Conservation (phyloP, 495 filamentous ascomycete species). For the Trichoderma asperelloides region DNA sequence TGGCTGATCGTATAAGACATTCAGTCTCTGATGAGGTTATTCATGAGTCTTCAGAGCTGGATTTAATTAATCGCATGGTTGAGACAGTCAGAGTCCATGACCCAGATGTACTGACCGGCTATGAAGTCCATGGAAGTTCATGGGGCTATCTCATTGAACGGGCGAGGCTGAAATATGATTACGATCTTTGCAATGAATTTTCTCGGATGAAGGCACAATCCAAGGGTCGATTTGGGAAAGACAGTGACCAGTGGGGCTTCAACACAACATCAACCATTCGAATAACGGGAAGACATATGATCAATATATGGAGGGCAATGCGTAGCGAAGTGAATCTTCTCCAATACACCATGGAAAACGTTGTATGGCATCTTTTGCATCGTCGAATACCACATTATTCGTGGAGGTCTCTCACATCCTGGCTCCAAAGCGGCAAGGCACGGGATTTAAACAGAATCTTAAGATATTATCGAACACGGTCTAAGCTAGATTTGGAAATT, state of each 20-base stretch:
- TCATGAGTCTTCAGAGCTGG: slow-evolving; percentile 70
- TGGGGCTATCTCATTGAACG: slow-evolving; percentile 96
- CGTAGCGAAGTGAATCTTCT: slow-evolving; percentile 77
- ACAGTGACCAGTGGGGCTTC: slow-evolving; percentile 85
- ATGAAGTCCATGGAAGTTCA: slow-evolving; percentile 85
- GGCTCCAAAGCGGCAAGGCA: slow-evolving; percentile 62
- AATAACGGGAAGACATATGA: slow-evolving; percentile 86
- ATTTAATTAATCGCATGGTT: slow-evolving; percentile 71
- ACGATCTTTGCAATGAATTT: slow-evolving; percentile 81
- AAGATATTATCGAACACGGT: slow-evolving; percentile 67
- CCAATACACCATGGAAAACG: slow-evolving; percentile 95
- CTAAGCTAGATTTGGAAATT: slow-evolving; percentile 81
- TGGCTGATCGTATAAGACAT: slow-evolving; percentile 37
- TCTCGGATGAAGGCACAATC: slow-evolving; percentile 79
- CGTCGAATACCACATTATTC: slow-evolving; percentile 86
- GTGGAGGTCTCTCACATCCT: slow-evolving; percentile 65
- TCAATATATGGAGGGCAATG: slow-evolving; percentile 98
- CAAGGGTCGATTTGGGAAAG: slow-evolving; percentile 72
- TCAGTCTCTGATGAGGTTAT: slow-evolving; percentile 53
- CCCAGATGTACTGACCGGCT: slow-evolving; percentile 90
- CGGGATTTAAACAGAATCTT: slow-evolving; percentile 65
- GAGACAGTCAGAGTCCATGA: slow-evolving; percentile 78
- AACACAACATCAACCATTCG: slow-evolving; percentile 79
- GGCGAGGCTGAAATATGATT: slow-evolving; percentile 77
- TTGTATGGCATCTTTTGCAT: slow-evolving; percentile 86